Base-by-base conservation (phyloP, 2,329 filamentous ascomycete species). In the Scedosporium minutisporum region DNA sequence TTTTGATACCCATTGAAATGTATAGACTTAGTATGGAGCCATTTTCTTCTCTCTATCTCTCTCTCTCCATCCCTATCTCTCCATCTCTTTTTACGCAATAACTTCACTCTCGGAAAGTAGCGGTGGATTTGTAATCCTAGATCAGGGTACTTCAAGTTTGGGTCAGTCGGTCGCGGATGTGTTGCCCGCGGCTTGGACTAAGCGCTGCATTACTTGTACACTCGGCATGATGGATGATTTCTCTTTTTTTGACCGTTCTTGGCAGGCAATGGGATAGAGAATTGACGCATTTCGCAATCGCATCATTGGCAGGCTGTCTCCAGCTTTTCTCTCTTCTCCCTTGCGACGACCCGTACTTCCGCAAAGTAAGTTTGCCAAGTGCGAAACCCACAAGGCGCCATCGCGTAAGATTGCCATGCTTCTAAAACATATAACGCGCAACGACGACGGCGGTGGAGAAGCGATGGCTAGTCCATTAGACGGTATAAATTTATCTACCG, bases 1-100 rank as follows among this genome's bases (percentile, higher is more conserved):
- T 57, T 55, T 51, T 55, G 60, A 61, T 61, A 61, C 60, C 60
- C 60, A 55, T 57, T 25, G 27, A 58, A 57, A 61, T 25, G 46
- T 48, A 61, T 61, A 61, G 60, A 61, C 48, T 38, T 55, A 57
- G 48, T 41, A 61, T 44, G 58, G 58, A 63, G 46, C 53, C 21
- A 41, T 58, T 44, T 41, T 38, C 33, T 10, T 38, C n/a, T 18
- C 53, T 60, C 48, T 44, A 4, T 53, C 33, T 29, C 21, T 41
- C 44, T 21, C 44, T 48, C 6, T 55, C 51, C 51, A 25, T 14
- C 51, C 23, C 51, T 29, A 18, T 23, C 51, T 55, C 51, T 14
- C 51, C 3, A 48, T 48, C n/a, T n/a, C 44, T 48, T 48, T 38
- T 38, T 38, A 12, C 33, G 4, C 33, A 38, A 14, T 38, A 38